Evolutionary conservation across 2,329 filamentous ascomycete species (phyloP).

Genomic region (Lecanosticta acicola): DNA sequence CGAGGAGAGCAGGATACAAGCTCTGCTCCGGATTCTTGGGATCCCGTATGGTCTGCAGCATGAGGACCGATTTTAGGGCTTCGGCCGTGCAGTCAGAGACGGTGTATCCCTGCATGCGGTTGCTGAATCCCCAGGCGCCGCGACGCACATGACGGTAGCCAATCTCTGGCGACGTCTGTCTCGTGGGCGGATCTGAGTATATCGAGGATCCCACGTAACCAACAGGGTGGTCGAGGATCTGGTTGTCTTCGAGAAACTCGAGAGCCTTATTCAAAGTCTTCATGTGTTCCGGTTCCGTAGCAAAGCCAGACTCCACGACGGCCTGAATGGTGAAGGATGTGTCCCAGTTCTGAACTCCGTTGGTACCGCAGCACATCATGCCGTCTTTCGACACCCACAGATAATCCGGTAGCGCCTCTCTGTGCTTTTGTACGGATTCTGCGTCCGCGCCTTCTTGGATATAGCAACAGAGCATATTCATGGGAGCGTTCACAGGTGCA

Average conservation of each 20-base stretch:
- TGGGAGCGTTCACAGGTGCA: conserved; percentile 80
- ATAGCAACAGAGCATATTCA: conserved; percentile 86
- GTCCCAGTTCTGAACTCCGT: conserved; percentile 97
- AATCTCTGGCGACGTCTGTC: conserved; percentile 24
- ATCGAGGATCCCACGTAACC: conserved; percentile 62
- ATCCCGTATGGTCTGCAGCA: conserved; percentile 71
- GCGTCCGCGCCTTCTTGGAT: conserved; percentile 75
- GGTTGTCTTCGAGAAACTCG: conserved; percentile 81
- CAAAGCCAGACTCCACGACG: conserved; percentile 70
- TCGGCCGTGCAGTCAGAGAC: conserved; percentile 94
- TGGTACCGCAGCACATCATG: conserved; percentile 92
- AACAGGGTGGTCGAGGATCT: conserved; percentile 76
- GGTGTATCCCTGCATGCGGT: conserved; percentile 83
- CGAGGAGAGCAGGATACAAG: conserved; percentile 64
- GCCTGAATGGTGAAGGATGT: conserved; percentile 86
- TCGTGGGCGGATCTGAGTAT: conserved; percentile 30
- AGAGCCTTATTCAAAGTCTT: conserved; percentile 80
- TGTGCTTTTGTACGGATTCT: conserved; percentile 65
- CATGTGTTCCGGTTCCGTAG: conserved; percentile 68
- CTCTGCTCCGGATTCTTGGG: conserved; percentile 16
- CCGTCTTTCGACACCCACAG: conserved; percentile 90
- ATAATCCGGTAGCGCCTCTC: conserved; percentile 77
- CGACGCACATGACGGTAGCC: conserved; percentile 81
- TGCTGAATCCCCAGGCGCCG: conserved; percentile 95
- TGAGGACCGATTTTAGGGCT: conserved; percentile 77